phyloP scores from a whole-genome alignment of 805 yeast genomes.

The Hanseniaspora singularis region DNA sequence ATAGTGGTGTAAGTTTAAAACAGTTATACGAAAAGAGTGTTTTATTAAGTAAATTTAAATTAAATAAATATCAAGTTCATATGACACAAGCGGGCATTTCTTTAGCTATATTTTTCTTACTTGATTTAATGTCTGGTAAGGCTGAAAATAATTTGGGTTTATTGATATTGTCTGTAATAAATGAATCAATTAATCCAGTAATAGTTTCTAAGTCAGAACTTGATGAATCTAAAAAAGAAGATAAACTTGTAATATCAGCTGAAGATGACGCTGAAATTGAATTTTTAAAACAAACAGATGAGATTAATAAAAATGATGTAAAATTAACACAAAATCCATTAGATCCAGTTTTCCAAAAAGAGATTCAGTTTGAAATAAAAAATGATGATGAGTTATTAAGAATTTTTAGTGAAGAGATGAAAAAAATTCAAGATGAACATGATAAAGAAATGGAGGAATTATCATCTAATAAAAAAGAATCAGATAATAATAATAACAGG shows the following conservation, averaged over 20 bases:
- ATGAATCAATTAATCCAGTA: conserved; percentile 58
- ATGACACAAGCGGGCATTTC: conserved; percentile 9
- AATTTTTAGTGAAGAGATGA: conserved; percentile 16
- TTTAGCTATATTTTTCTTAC: conserved; percentile 4
- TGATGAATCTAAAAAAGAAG: conserved; percentile 19
- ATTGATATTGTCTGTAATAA: conserved; percentile 69
- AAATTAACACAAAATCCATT: conserved; percentile 74
- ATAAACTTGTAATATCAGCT: conserved; percentile 12
- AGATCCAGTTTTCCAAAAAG: conserved; percentile 74
- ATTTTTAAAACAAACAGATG: conserved; percentile 34
- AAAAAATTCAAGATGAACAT: conserved; percentile 19
- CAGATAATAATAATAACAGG: conserved; percentile 35
- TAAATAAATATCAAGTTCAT: conserved; percentile 14
- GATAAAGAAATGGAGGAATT: conserved; percentile 20
- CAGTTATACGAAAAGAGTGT: conserved; percentile 8
- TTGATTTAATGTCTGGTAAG: conserved; percentile 13
- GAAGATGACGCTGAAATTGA: conserved; percentile 13
- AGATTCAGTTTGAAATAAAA: conserved; percentile 71
- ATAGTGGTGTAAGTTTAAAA: conserved; percentile 5
- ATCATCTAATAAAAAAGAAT: conserved; percentile 13
- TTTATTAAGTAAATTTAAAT: conserved; percentile 5
- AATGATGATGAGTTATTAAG: conserved; percentile 52
- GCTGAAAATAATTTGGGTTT: conserved; percentile 28
- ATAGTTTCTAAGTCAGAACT: conserved; percentile 29
- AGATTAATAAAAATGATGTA: conserved; percentile 59